Conservation (phyloP, 2,329 filamentous ascomycete species). For the Periconia macrospinosa region DNA sequence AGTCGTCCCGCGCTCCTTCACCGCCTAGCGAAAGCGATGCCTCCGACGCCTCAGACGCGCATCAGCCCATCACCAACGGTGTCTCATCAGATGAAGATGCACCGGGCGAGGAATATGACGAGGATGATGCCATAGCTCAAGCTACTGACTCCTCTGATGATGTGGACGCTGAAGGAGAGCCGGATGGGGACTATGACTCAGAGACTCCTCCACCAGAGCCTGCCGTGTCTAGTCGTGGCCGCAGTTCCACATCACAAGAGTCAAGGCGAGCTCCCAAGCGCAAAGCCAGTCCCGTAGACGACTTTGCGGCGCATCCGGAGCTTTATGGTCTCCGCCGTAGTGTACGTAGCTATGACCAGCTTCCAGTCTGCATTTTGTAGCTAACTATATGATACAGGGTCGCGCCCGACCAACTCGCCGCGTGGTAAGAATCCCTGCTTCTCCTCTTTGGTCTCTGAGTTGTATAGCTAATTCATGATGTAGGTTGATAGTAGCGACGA, state of each 20-base stretch:
- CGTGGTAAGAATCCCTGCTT: constrained; percentile 51
- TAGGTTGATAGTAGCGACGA: constrained; percentile 66
- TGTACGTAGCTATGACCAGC: constrained; percentile 58
- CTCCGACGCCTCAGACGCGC: constrained; percentile 72
- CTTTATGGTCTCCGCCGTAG: constrained; percentile 93
- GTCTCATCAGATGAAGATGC: constrained; percentile 44
- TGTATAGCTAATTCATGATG: constrained; percentile 17
- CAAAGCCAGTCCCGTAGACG: constrained; percentile 66
- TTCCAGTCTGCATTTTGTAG: constrained; percentile 15
- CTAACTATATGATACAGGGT: constrained; percentile 49
- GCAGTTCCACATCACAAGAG: constrained; percentile 70
- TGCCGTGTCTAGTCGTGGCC: constrained; percentile 55
- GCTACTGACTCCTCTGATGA: constrained; percentile 53
- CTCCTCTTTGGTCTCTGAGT: constrained; percentile 9
- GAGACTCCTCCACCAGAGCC: constrained; percentile 54
- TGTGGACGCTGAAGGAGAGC: constrained; percentile 54
- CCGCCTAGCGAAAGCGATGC: constrained; percentile 73
- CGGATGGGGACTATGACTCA: constrained; percentile 74
- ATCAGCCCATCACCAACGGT: constrained; percentile 55
- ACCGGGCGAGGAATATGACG: constrained; percentile 45
- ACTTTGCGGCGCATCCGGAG: constrained; percentile 90
- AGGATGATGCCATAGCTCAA: constrained; percentile 48
- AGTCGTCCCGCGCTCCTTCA: constrained; percentile 48
- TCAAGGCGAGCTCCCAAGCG: constrained; percentile 71
- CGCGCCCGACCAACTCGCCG: constrained; percentile 65